Percentiles rank a stretch among this genome's conserved stretches.
These are phyloP conservation scores for Coniochaeta pulveracea DNA, from an alignment of 2,329 filamentous ascomycete species.

Conservation along the genomic window DNA sequence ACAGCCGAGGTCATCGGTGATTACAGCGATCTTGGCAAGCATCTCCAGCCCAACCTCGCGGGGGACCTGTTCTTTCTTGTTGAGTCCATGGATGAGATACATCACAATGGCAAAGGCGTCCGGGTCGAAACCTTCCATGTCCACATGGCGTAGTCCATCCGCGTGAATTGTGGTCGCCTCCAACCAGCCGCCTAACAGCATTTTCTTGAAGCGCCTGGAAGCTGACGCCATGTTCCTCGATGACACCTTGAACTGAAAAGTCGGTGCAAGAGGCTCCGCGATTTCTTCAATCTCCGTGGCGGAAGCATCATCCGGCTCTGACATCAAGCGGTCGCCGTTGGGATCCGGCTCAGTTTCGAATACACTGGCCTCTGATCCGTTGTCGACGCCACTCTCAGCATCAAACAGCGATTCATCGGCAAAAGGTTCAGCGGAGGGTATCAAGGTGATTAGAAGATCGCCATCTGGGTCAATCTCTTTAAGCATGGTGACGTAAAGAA, in stretches of 20 bases:
- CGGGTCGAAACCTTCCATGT: background rate
- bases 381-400: background rate
- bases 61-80: background rate
- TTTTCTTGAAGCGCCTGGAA: background rate
- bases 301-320: background rate
- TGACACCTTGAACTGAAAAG: conserved; percentile 1
- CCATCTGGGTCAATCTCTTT: background rate
- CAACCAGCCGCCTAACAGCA: background rate
- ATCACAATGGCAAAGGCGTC: background rate
- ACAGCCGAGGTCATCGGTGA: background rate
- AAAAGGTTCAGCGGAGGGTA: background rate
- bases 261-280: no score
- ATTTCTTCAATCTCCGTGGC: background rate
- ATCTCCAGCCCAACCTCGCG: background rate
- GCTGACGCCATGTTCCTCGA: background rate
- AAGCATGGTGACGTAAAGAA: background rate
- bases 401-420: background rate
- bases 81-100: background rate
- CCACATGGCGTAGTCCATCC: background rate
- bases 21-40: background rate
- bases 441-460: background rate
- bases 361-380: background rate
- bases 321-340: no score
- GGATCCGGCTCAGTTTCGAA: background rate
- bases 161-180: background rate